Evolutionary conservation across 1,284 basidiomycete genomes (phyloP), one percentile per base, ranked within the genome.

Genomic region (Sanghuangporus baumii): DNA sequence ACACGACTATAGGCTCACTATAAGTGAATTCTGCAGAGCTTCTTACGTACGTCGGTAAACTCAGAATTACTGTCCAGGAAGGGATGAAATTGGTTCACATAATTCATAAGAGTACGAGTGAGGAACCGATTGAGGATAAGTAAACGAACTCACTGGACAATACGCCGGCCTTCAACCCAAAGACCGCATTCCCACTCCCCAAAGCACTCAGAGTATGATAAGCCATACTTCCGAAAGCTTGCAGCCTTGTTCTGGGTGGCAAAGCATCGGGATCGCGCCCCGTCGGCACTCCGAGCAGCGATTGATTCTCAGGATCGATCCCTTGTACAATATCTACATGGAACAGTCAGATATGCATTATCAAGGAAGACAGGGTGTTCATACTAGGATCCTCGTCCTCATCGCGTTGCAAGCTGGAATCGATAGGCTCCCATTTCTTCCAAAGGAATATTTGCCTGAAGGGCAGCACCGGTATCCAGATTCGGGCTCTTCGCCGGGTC

Each of bases 141-240:
- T 50, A 12, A 26, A 41, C 59, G 2, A 50, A 62, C 73, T 64
- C 51, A 80, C 85, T 78, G 46, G 88, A 85, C 55, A 95, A 71
- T 8, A 88, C 66, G 0, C 85, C 91, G 0, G 89, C 92, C 74
- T 96, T 96, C 66, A 94, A 60, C 0, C 89, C 90, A 66, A 87
- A 96, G 63, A 94, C 74, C 2, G 76, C 72, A 68, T 91, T 88
- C 5, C 88, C 89, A 16, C 78, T 73, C 2, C 78, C 75, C 0
- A 88, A 67, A 0, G 74, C 74, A 3, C 71, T 71, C 7, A 78
- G 64, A 1, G 70, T 64, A 16, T 74, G 69, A 69, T 87, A 83
- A 0, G 84, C 11, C 61, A 74, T 70, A 54, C 76, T 79, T 77
- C 84, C 79, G 0, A 80, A 62, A 50, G 70, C 73, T 67, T 90